A percentile compares a stretch with the other conserved stretches of the same genome.
These are phyloP conservation scores for Neckera pumila DNA, from an alignment of 225 moss, liverwort and hornwort genomes.

Conservation along the genomic window DNA sequence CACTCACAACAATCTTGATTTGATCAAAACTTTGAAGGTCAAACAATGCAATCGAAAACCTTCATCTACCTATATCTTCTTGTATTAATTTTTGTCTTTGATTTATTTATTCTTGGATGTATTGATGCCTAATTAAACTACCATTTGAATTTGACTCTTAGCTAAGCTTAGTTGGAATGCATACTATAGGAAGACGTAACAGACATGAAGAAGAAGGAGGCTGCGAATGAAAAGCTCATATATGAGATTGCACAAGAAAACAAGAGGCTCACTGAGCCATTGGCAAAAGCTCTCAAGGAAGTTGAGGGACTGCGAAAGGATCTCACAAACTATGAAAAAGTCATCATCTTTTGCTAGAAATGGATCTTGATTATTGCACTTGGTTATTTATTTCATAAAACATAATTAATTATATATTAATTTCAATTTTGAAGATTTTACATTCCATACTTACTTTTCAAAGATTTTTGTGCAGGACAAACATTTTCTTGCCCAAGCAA, in stretches of 20 bases:
- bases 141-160: neutral
- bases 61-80: neutral
- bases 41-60: neutral
- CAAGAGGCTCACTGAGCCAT: conserved; percentile 58
- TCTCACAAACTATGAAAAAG: conserved; percentile 60
- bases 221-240: conserved; percentile 74
- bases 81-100: too few relatives aligned
- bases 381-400: neutral
- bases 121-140: neutral
- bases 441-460: neutral
- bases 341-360: neutral
- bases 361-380: neutral
- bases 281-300: conserved; percentile 68
- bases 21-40: conserved; percentile 87
- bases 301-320: conserved; percentile 40
- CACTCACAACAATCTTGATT: conserved; percentile 84
- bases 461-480: conserved; percentile 33
- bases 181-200: conserved; percentile 54
- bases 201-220: conserved; percentile 83
- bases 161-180: neutral
- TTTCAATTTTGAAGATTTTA: neutral
- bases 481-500: conserved; percentile 32
- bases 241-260: conserved; percentile 91
- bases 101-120: neutral
- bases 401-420: neutral